phyloP scores from a whole-genome alignment of 345 rosid species.

The Turnera subulata region DNA sequence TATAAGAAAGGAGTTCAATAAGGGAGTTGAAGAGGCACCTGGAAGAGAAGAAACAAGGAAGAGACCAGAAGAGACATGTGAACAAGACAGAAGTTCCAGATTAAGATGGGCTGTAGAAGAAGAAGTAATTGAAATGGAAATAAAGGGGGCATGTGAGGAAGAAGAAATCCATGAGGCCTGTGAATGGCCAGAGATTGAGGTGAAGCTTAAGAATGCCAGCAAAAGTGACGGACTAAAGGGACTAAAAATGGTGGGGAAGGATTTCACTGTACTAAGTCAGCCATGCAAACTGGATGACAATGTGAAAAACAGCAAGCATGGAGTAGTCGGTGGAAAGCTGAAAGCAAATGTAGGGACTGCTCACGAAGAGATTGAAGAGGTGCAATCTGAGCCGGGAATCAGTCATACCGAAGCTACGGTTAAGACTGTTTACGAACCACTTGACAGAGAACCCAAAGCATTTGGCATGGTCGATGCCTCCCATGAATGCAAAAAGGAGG shows the following conservation, averaged over 20 bases:
- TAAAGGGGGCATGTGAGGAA: slow-evolving; percentile 15
- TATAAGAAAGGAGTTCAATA: slow-evolving; percentile 21
- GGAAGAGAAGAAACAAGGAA: slow-evolving; percentile 16
- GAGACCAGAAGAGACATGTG: slow-evolving; percentile 8
- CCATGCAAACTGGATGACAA: too few species aligned
- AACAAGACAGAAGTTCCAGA: slow-evolving; percentile 17
- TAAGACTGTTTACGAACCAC: too few species aligned
- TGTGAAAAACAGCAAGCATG: too few species aligned
- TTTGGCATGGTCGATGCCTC: slow-evolving; percentile 15
- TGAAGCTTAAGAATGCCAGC: neutral
- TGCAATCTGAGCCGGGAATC: too few species aligned
- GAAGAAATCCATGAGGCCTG: slow-evolving; percentile 23
- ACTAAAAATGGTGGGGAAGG: too few species aligned
- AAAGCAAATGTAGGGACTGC: too few species aligned
- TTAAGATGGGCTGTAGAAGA: slow-evolving; percentile 35
- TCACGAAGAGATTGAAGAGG: too few species aligned
- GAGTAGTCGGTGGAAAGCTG: too few species aligned
- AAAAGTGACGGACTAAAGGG: slow-evolving; percentile 14
- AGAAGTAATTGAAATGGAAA: slow-evolving; percentile 36
- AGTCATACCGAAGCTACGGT: too few species aligned
- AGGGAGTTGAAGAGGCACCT: slow-evolving; percentile 28
- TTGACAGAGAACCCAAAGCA: slow-evolving; percentile 17
- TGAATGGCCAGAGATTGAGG: slow-evolving; percentile 14
- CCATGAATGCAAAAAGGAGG: slow-evolving; percentile 9
- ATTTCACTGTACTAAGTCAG: too few species aligned